Conservation (phyloP, 352 stramenopile species). For the Ochromonadaceae sp. region DNA sequence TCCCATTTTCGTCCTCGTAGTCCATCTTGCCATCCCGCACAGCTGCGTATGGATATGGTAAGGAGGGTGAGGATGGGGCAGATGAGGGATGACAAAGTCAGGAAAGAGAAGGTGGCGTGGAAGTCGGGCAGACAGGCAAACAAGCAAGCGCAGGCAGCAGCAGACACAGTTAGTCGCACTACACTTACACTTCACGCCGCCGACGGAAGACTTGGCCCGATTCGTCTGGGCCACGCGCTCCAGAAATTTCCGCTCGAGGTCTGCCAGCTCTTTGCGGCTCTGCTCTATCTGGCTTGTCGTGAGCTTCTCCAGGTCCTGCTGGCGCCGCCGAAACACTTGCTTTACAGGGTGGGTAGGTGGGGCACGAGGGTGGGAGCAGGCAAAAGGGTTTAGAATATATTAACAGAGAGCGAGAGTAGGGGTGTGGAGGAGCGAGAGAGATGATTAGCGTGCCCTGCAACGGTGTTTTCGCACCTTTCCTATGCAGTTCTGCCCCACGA, state of each 20-base stretch:
- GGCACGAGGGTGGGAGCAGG: background rate
- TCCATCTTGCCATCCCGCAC: constrained; percentile 13
- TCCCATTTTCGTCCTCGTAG: constrained; percentile 19
- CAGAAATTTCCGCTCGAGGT: constrained; percentile 87
- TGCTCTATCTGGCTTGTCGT: constrained; percentile 50
- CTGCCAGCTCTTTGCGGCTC: constrained; percentile 44
- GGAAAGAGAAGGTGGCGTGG: background rate
- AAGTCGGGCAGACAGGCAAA: background rate
- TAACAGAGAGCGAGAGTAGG: background rate
- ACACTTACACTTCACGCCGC: constrained; percentile 55
- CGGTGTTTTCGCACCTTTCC: constrained; percentile 83
- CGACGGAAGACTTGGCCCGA: constrained; percentile 62
- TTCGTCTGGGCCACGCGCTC: constrained; percentile 83
- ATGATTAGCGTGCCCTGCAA: background rate
- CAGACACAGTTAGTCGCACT: constrained; percentile 45
- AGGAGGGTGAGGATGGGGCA: background rate
- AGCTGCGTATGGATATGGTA: constrained; percentile 2
- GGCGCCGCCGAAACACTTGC: constrained; percentile 46
- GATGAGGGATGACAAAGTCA: background rate
- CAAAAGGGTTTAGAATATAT: constrained; percentile 3
- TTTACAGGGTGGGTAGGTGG: constrained; percentile 38
- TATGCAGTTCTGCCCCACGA: constrained; percentile 92
- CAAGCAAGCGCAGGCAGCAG: background rate
- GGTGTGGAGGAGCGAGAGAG: background rate
- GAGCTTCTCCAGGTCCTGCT: constrained; percentile 50